Evolutionary conservation across 2,329 filamentous ascomycete genomes (phyloP), one percentile per base, ranked within the genome.

Genomic region (Dactylellina cionopaga): DNA sequence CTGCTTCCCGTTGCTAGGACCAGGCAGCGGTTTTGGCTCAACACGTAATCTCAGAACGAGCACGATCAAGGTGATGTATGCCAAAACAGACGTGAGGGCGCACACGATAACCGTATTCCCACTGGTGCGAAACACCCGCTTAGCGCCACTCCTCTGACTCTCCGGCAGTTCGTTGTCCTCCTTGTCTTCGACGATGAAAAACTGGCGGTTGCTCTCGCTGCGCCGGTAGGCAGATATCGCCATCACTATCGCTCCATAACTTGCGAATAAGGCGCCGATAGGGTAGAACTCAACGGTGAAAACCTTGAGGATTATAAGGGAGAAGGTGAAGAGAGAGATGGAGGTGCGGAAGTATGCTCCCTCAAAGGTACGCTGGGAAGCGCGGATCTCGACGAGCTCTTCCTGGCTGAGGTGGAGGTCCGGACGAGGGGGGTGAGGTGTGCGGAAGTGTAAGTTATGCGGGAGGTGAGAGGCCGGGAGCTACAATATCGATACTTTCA

Each of bases 201-300:
- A 98, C 81, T 98, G 94, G 75, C 88, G 87, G 79, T 98, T 96
- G 65, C 95, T 93, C 81, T 97, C 91, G 79, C 93, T 91, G 59
- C 95, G 88, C 66, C 95, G 87, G 81, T 96, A 96, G 59, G 92
- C 83, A 77, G 92, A 90, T 70, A 96, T 92, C 24, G 91, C 84
- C 78, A 98, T 83, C 49, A 99, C 87, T 5, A 92, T 91, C 2
- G 89, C 88, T 10, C 94, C 95, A 79, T 98, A 98, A 51, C 92
- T 89, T 43, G 95, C 93, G 79, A 97, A 97, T 29, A 99, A 84
- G 5, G 95, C 95, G n/a, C 95, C 95, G 74, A 97, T 96, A 76
- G 90, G 88, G 82, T 98, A 98, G 83, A 99, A 98, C 79, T 98
- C 95, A 56, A 89, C 87, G 6, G 92, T 97, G 83, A 99, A 98